A percentile compares a stretch with the other conserved stretches of the same genome.
Conservation (phyloP, 352 stramenopile genomes). For the Phytopythium ostracodes region DNA sequence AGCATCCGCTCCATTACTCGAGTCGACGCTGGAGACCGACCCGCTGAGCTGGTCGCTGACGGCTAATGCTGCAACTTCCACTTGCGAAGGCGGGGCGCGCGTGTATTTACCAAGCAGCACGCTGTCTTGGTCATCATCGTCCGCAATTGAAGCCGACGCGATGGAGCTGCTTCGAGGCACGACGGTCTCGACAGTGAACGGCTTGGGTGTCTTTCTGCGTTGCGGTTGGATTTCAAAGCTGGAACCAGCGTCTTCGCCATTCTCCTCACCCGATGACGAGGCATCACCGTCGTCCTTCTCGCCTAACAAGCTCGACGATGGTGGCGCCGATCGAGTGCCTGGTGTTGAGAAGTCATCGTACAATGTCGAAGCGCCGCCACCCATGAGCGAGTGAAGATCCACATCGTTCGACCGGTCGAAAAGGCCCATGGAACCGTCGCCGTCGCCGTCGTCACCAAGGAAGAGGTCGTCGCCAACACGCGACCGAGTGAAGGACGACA, state of each 20-base stretch:
- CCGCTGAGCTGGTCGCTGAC: conserved; percentile 7
- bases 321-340: neutral
- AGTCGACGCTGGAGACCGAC: neutral
- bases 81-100: conserved; percentile 5
- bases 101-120: conserved; percentile 24
- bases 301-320: neutral
- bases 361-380: neutral
- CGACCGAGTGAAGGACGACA: neutral
- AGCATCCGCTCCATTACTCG: neutral
- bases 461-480: neutral
- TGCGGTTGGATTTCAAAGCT: conserved; percentile 51
- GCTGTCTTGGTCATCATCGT: conserved; percentile 8
- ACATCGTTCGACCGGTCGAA: conserved; percentile 33
- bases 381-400: conserved; percentile 13
- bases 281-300: conserved; percentile 9
- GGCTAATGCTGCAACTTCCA: conserved; percentile 17
- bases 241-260: conserved; percentile 20
- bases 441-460: neutral
- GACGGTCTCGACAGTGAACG: neutral
- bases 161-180: conserved; percentile 2
- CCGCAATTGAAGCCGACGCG: conserved; percentile 12
- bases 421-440: conserved; percentile 17
- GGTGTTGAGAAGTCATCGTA: neutral
- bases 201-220: conserved; percentile 14
- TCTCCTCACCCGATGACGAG: conserved; percentile 13